These are phyloP conservation scores for Colletotrichum spinosum DNA, from an alignment of 2,329 filamentous ascomycete species.

Conservation along the genomic window DNA sequence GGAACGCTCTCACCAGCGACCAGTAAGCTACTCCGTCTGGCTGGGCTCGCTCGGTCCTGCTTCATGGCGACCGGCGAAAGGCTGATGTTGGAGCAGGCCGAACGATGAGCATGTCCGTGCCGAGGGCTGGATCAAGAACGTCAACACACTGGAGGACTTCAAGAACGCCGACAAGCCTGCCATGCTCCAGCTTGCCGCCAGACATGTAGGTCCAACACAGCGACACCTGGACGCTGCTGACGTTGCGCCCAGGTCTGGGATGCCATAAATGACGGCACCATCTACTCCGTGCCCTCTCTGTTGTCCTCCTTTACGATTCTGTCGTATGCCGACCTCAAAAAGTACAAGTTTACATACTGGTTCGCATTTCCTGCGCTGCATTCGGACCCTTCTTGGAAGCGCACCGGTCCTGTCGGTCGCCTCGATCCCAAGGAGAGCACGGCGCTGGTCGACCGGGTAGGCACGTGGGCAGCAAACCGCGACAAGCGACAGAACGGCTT, in stretches of 20 bases:
- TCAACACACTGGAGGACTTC: constrained; percentile 96
- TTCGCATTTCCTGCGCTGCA: constrained; percentile 96
- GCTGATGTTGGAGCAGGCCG: constrained; percentile 61
- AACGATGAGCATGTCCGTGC: constrained; percentile 81
- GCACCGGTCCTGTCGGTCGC: constrained; percentile 63
- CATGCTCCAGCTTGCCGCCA: constrained; percentile 82
- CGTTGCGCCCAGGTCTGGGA: constrained; percentile 82
- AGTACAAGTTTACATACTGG: constrained; percentile 98
- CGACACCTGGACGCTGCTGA: constrained; percentile 2
- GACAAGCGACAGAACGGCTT: constrained; percentile 92
- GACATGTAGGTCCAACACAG: constrained; percentile 69
- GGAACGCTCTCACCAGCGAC: constrained; percentile 84
- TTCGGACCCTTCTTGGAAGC: constrained; percentile 86
- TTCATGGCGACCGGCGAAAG: constrained; percentile 39
- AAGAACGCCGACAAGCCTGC: constrained; percentile 82
- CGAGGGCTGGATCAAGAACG: constrained; percentile 94
- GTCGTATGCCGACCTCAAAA: constrained; percentile 95
- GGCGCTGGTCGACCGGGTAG: constrained; percentile 82
- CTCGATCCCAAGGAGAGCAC: constrained; percentile 79
- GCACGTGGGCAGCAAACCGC: constrained; percentile 84
- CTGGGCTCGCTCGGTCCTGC: constrained; percentile 11
- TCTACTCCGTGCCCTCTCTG: constrained; percentile 93
- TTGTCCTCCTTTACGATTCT: constrained; percentile 90
- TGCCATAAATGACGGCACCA: constrained; percentile 94
- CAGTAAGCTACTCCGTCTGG: constrained; percentile 68